Evolutionary conservation across 352 stramenopile species (phyloP).

Genomic region (Phytopythium helicoides): DNA sequence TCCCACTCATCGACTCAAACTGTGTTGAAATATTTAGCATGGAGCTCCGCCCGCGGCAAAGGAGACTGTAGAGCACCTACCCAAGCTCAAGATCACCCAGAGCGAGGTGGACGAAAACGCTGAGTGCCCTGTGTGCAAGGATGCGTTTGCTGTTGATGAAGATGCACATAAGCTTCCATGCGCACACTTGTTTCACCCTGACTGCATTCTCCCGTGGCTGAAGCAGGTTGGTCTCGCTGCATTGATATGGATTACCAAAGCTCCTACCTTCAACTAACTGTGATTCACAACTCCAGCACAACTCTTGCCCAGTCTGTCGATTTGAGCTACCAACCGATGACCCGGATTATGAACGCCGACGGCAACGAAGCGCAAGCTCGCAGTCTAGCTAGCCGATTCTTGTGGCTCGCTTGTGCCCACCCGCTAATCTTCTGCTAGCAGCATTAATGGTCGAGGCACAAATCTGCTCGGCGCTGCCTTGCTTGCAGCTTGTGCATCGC

Average conservation of each 20-base stretch:
- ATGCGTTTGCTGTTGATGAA: constrained; percentile 77
- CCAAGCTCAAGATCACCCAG: constrained; percentile 71
- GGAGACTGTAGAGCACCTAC: constrained; percentile 69
- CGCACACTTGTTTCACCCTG: constrained; percentile 74
- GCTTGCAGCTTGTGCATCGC: no score
- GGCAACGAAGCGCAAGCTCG: constrained; percentile 9
- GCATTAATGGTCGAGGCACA: no score
- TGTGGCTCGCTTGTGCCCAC: neutral
- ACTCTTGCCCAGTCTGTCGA: constrained; percentile 84
- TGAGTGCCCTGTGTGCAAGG: constrained; percentile 87
- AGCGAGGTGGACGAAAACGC: constrained; percentile 69
- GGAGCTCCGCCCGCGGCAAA: constrained; percentile 76
- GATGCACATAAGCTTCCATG: constrained; percentile 75
- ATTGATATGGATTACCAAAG: neutral
- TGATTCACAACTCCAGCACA: constrained; percentile 44
- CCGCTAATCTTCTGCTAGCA: neutral
- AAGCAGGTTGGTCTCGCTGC: constrained; percentile 34
- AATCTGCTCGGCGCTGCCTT: no score
- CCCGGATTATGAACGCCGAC: constrained; percentile 70
- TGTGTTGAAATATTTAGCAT: constrained; percentile 36
- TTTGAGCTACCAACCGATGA: constrained; percentile 85
- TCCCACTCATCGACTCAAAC: neutral
- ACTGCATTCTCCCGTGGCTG: constrained; percentile 87
- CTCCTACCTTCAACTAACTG: no score
- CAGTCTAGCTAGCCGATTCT: neutral